A percentile compares a stretch with the other conserved stretches of the same genome.
Conservation (phyloP, 73 alveolate species). For the Paramecium sexaurelia region DNA sequence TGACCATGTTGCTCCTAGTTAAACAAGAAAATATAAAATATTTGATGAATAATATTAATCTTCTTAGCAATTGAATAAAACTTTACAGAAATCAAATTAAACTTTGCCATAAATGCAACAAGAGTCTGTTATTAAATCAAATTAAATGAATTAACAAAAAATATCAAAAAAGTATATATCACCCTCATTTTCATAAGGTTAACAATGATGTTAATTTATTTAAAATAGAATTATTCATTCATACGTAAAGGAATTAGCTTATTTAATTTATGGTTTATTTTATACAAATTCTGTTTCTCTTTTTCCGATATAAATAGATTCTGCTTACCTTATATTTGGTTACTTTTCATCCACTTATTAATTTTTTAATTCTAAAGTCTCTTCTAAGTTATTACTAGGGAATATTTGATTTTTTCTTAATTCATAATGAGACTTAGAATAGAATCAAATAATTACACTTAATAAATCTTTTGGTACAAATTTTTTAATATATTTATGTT, state of each 20-base stretch:
- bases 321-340: background rate
- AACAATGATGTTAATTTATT: background rate
- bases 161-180: background rate
- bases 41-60: background rate
- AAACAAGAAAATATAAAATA: background rate
- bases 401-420: background rate
- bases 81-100: background rate
- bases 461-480: background rate
- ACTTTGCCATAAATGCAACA: background rate
- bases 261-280: background rate
- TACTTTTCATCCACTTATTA: background rate
- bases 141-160: background rate
- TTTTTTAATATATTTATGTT: background rate
- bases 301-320: background rate
- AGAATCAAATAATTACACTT: background rate
- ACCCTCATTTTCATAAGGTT: background rate
- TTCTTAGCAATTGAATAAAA: background rate
- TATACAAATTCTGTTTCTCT: background rate
- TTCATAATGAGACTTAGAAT: background rate
- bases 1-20: background rate
- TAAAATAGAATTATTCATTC: background rate
- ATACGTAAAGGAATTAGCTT: background rate
- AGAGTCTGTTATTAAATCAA: background rate
- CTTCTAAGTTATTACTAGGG: background rate
- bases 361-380: background rate